Base-by-base conservation (phyloP, 2,329 filamentous ascomycete genomes). In the Nothophoma quercina region DNA sequence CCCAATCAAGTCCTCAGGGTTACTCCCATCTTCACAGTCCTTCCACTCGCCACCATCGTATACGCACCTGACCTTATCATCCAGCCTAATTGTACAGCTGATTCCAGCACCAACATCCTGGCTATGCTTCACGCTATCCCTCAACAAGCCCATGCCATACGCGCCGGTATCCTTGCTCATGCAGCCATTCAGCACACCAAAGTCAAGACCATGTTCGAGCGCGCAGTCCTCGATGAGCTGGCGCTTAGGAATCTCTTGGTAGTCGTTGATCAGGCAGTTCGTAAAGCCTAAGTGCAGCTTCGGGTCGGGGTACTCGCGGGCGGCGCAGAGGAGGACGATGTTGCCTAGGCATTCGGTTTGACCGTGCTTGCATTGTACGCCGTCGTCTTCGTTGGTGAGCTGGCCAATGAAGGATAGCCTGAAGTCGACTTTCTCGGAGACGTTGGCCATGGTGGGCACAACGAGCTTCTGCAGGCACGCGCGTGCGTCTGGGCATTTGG, bases 201-300 rank as follows among this genome's bases (percentile, higher is more conserved):
- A 91, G 67, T 95, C 88, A 40, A 98, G 87, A 22, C 91, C 92
- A 69, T 96, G 91, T 76, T 98, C 91, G 42, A 96, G 80, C 3
- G 95, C 91, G 72, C 95, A 99, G 70, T 91, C 87, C 71, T 96
- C 84, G 32, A 97, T 83, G 15, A 97, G 82, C n/a, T 82, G 81
- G 42, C 88, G 84, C 26, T 90, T 81, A 2, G 95, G 93, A 26
- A 99, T 96, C 7, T 86, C 75, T 18, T 80, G 48, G 75, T 93
- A 99, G 56, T 92, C 84, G 58, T 82, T 83, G 18, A 88, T 87
- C 51, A 99, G 78, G 77, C 95, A 99, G 83, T 96, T 95, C 51
- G 91, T 88, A 77, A 98, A 99, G 56, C 93, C 93, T 18, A 99
- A 86, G 66, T 89, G 93, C 60, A 88, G 90, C 76, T 96, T 95